phyloP scores from a whole-genome alignment of 2,329 filamentous ascomycete genomes.

The Alternaria triticimaculans region DNA sequence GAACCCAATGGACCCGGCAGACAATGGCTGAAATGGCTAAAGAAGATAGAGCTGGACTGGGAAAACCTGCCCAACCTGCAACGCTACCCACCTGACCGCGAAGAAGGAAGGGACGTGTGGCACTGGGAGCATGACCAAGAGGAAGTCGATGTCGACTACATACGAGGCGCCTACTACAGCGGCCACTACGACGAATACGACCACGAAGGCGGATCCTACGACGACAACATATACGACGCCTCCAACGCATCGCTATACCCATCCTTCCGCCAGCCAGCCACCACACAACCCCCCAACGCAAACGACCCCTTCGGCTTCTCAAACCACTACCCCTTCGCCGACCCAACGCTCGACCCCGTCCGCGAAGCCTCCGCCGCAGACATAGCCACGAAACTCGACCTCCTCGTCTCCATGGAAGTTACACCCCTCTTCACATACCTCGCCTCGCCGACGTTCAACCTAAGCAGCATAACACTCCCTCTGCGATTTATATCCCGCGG shows the following conservation, averaged over 20 bases:
- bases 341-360: slow-evolving; percentile 24
- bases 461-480: slow-evolving; percentile 40
- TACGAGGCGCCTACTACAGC: slow-evolving; percentile 33
- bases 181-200: slow-evolving; percentile 44
- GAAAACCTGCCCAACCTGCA: slow-evolving; percentile 44
- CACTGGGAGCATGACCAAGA: slow-evolving; percentile 32
- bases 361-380: slow-evolving; percentile 29
- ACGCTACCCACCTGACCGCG: slow-evolving; percentile 39
- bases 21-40: slow-evolving; percentile 42
- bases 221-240: slow-evolving; percentile 45
- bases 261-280: slow-evolving; percentile 20
- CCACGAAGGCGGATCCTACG: slow-evolving; percentile 42
- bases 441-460: slow-evolving; percentile 30
- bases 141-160: slow-evolving; percentile 39
- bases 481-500: slow-evolving; percentile 42
- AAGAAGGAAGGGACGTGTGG: slow-evolving; percentile 31
- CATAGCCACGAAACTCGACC: slow-evolving; percentile 36
- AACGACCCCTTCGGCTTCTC: slow-evolving; percentile 41
- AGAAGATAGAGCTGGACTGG: slow-evolving; percentile 44
- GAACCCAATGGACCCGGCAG: slow-evolving; percentile 28
- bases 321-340: slow-evolving; percentile 41
- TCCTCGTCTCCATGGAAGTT: slow-evolving; percentile 43
- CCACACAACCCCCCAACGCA: slow-evolving; percentile 10
- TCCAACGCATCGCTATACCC: slow-evolving; percentile 36
- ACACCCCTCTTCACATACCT: slow-evolving; percentile 44